A percentile compares a stretch with the other conserved stretches of the same genome.
phyloP scores from a whole-genome alignment of 163 green algal genomes.

The Scenedesmus sp. region DNA sequence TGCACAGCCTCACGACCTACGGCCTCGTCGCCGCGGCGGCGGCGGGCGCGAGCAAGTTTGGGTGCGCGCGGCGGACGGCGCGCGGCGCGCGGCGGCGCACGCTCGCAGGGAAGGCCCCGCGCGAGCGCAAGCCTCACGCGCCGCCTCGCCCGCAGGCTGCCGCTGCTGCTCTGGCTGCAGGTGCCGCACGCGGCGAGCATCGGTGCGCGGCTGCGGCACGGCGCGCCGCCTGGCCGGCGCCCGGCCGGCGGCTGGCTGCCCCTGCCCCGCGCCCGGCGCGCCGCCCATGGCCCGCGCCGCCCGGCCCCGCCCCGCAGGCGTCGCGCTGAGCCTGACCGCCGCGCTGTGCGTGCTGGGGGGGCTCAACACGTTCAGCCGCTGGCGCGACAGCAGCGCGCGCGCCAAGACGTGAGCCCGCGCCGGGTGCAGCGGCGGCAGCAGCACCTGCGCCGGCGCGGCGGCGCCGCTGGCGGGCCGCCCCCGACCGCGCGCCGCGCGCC shows the following conservation, averaged over 20 bases:
- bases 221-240: no score
- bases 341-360: background rate
- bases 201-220: no score
- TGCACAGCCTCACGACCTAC: conserved; percentile 5
- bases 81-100: background rate
- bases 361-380: conserved; percentile 8
- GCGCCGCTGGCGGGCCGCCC: background rate
- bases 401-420: conserved; percentile 37
- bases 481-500: background rate
- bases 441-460: background rate
- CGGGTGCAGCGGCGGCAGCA: conserved; percentile 2
- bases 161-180: conserved; percentile 7
- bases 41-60: conserved; percentile 6
- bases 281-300: no score
- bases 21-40: background rate
- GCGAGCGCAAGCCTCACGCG: background rate
- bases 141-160: conserved; percentile 8
- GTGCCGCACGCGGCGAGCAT: conserved; percentile 26
- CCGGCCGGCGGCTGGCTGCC: background rate
- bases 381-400: conserved; percentile 24
- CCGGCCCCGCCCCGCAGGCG: background rate
- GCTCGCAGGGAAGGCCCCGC: background rate
- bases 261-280: no score
- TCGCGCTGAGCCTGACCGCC: background rate
- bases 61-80: conserved; percentile 10